Conservation (phyloP, 805 yeast species). For the Starmera amethionina region DNA sequence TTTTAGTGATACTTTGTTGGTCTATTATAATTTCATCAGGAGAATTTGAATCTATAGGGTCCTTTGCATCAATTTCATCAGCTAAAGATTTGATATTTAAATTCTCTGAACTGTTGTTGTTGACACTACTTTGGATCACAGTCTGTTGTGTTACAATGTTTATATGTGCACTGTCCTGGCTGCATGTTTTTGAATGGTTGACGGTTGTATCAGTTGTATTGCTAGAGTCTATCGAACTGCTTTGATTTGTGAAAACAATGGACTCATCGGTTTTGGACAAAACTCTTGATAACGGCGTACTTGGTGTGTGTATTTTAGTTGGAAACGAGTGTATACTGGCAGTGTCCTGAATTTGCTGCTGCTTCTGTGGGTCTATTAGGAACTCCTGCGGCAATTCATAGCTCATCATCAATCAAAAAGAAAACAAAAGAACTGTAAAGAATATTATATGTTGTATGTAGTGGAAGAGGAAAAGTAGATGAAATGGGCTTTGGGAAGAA, state of each 20-base stretch:
- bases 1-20: neutral
- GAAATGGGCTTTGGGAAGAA: no score
- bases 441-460: no score
- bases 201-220: conserved; percentile 7
- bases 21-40: neutral
- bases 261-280: conserved; percentile 16
- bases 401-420: no score
- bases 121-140: neutral
- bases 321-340: no score
- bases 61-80: neutral
- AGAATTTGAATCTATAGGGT: neutral
- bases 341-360: no score
- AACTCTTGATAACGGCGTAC: conserved; percentile 15
- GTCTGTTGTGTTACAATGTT: neutral
- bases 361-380: no score
- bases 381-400: no score
- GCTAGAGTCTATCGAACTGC: conserved; percentile 14
- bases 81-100: neutral
- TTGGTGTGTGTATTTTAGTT: conserved; percentile 1
- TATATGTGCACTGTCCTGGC: neutral
- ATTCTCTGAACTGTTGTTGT: neutral
- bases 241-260: conserved; percentile 16
- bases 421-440: no score
- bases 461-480: no score
- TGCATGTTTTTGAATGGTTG: neutral